These are phyloP conservation scores for Pterocarpus santalinus DNA, from an alignment of 306 rosid species.

Conservation along the genomic window DNA sequence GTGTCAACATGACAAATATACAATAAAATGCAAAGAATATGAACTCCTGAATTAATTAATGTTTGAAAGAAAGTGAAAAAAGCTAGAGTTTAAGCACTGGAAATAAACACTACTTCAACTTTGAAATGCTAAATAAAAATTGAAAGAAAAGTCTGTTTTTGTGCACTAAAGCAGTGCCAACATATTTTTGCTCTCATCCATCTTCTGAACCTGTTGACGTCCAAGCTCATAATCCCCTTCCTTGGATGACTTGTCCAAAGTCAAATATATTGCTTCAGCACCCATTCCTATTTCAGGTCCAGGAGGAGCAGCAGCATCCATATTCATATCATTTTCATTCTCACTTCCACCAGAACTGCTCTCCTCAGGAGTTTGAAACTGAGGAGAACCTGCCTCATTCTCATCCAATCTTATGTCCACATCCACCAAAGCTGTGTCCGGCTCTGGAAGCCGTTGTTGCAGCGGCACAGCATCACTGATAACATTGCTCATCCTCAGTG, in stretches of 20 bases:
- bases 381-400: constrained; percentile 16
- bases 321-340: constrained; percentile 48
- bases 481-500: constrained; percentile 53
- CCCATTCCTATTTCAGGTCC: constrained; percentile 21
- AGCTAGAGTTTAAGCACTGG: too few species aligned
- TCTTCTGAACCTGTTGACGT: constrained; percentile 34
- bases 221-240: constrained; percentile 37
- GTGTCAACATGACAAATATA: neutral
- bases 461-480: constrained; percentile 64
- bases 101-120: neutral
- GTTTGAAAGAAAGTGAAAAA: neutral
- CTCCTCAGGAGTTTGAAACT: constrained; percentile 48
- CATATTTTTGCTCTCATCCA: constrained; percentile 44
- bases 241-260: constrained; percentile 33
- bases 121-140: neutral
- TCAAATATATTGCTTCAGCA: constrained; percentile 39
- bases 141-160: neutral
- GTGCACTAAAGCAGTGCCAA: constrained; percentile 13
- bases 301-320: constrained; percentile 35
- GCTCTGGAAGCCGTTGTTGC: constrained; percentile 65
- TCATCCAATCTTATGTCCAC: constrained; percentile 45
- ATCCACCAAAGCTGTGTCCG: constrained; percentile 49
- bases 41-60: neutral
- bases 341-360: constrained; percentile 68
- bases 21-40: neutral